Base-by-base conservation (phyloP, 2,329 filamentous ascomycete species). In the Beauveria scarabaeidicola region DNA sequence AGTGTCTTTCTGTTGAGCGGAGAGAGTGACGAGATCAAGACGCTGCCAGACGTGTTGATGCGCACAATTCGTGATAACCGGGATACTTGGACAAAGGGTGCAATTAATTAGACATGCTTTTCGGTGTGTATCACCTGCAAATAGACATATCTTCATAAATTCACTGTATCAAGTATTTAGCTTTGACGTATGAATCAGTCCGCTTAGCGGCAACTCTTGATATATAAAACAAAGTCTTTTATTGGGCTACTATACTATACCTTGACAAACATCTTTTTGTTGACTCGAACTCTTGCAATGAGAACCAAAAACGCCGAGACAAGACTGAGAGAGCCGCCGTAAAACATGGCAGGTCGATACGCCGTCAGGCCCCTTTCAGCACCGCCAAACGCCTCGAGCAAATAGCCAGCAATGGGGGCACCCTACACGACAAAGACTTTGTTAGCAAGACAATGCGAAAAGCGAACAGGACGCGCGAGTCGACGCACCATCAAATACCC, bases 271-370 rank as follows among this genome's bases (percentile, higher is more conserved):
- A 72, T 61, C 29, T 66, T 72, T 53, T 64, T 69, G 62, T 73
- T 76, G 27, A 77, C 71, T 58, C 73, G 76, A 50, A 81, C 64
- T 13, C 79, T 73, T 46, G 78, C 75, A 46, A 72, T 61, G 32
- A 69, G 67, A 17, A 81, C 73, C 43, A 80, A 68, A 6, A 69
- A 64, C 11, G 77, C 74, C 1, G 80, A 75, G 2, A 67, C 73
- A n/a, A 80, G 65, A 1, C 79, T 76, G 67, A 83, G 72, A 1
- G 76, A 77, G 1, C 82, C 83, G 5, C 82, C 81, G 64, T 84
- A 85, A 66, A 81, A 83, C 69, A 86, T 86, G 1, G 83, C 83
- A 0, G 82, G 81, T 23, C 81, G 74, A 63, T 82, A 86, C 0
- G 82, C 79, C 19, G 76, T 69, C 1, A 84, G 69, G 0, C 79